Conservation (phyloP, 2,329 filamentous ascomycete genomes). For the Claviceps pazoutovae region DNA sequence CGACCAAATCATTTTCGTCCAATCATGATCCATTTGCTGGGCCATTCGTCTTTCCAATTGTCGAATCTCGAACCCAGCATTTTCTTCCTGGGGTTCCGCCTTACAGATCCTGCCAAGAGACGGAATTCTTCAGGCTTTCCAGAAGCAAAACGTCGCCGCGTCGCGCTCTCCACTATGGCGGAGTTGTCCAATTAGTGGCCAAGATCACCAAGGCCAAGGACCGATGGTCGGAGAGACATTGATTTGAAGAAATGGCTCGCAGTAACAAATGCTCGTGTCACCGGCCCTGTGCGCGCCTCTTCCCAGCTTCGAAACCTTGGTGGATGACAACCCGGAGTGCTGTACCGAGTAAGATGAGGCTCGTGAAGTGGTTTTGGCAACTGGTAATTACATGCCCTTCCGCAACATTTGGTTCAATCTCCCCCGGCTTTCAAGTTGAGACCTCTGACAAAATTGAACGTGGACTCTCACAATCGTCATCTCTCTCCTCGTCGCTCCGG, state of each 20-base stretch:
- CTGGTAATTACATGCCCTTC: constrained; percentile 1
- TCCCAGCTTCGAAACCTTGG: background rate
- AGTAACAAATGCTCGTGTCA: background rate
- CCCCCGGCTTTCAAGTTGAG: constrained; percentile 7
- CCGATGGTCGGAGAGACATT: constrained; percentile 9
- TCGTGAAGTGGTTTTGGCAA: constrained; percentile 1
- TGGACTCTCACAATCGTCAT: constrained; percentile 5
- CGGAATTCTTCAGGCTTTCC: constrained; percentile 15
- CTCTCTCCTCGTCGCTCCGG: constrained; percentile 22
- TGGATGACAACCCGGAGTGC: background rate
- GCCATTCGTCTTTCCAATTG: background rate
- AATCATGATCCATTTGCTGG: background rate
- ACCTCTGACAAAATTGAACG: constrained; percentile 7
- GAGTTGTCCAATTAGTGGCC: constrained; percentile 13
- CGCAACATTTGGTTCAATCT: constrained; percentile 17
- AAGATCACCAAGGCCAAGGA: constrained; percentile 5
- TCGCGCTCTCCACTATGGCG: constrained; percentile 11
- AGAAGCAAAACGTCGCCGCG: constrained; percentile 12
- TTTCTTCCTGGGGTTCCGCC: background rate
- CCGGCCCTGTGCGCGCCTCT: background rate
- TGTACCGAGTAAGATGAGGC: constrained; percentile 1
- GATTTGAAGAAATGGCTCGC: too few species aligned
- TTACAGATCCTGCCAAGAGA: constrained; percentile 9
- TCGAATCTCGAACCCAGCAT: background rate
- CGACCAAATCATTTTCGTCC: too few species aligned